Percentiles rank a stretch among this genome's conserved stretches.
Conservation (phyloP, 441 rosid species). For the Eruca vesicaria region DNA sequence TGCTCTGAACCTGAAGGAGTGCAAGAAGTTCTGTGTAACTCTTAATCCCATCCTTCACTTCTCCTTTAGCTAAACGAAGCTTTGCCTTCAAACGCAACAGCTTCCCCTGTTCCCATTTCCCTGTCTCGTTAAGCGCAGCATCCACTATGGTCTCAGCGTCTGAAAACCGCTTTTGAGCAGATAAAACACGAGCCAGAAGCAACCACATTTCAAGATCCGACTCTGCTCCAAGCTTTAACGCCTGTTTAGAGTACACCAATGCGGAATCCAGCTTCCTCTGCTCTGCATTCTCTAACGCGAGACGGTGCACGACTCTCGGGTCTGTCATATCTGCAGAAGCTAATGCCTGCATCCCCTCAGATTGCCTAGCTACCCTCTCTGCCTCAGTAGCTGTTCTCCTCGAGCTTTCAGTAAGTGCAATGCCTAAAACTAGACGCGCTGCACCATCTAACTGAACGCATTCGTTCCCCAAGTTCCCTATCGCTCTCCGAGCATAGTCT, state of each 20-base stretch:
- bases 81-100: conserved; percentile 79
- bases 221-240: conserved; percentile 63
- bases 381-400: conserved; percentile 46
- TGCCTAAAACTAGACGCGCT: conserved; percentile 52
- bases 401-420: conserved; percentile 57
- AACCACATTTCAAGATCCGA: conserved; percentile 58
- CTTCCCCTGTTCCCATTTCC: conserved; percentile 86
- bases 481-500: conserved; percentile 55
- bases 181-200: conserved; percentile 70
- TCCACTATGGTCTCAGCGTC: conserved; percentile 64
- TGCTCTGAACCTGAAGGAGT: conserved; percentile 77
- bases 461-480: conserved; percentile 40
- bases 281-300: conserved; percentile 71
- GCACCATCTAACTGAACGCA: conserved; percentile 56
- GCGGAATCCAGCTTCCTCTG: conserved; percentile 79
- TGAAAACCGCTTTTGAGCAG: conserved; percentile 64
- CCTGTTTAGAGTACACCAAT: conserved; percentile 48
- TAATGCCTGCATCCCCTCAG: conserved; percentile 62
- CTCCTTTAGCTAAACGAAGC: conserved; percentile 72
- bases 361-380: conserved; percentile 47
- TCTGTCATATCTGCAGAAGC: conserved; percentile 59
- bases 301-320: conserved; percentile 53
- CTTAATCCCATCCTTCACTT: conserved; percentile 50
- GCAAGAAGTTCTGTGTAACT: conserved; percentile 82
- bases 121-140: conserved; percentile 75